Conservation (phyloP, 2,329 filamentous ascomycete species). For the Pezicula rhizophila region DNA sequence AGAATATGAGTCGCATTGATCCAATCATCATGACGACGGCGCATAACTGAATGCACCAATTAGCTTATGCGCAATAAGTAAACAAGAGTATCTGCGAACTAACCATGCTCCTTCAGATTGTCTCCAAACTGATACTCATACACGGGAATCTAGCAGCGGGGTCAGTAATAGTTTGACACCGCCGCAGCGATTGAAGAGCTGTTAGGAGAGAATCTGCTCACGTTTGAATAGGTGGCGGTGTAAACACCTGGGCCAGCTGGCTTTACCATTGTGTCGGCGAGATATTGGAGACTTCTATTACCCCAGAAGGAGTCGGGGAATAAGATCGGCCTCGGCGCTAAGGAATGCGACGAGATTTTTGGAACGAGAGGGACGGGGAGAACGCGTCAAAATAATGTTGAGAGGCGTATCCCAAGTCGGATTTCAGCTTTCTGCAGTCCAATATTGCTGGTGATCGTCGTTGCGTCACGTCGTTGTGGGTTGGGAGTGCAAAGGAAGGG, state of each 20-base stretch:
- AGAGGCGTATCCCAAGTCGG: too few species aligned
- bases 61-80: neutral
- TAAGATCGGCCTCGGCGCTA: too few species aligned
- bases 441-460: too few species aligned
- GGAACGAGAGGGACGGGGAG: too few species aligned
- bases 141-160: conserved; percentile 67
- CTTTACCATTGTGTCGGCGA: conserved; percentile 24
- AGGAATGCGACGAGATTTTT: too few species aligned
- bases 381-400: too few species aligned
- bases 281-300: too few species aligned
- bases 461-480: too few species aligned
- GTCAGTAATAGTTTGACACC: conserved; percentile 1
- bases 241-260: conserved; percentile 41
- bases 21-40: conserved; percentile 87
- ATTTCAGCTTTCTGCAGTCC: too few species aligned
- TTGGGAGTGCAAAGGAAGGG: too few species aligned
- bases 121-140: conserved; percentile 85
- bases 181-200: neutral
- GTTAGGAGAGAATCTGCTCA: conserved; percentile 31
- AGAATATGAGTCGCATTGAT: conserved; percentile 99
- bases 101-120: conserved; percentile 70
- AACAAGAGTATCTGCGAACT: neutral
- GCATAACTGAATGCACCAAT: conserved; percentile 57
- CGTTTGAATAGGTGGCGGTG: conserved; percentile 64
- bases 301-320: too few species aligned